phyloP scores from a whole-genome alignment of 768 basidiomycete genomes.

The Fistulinella prunicolor region DNA sequence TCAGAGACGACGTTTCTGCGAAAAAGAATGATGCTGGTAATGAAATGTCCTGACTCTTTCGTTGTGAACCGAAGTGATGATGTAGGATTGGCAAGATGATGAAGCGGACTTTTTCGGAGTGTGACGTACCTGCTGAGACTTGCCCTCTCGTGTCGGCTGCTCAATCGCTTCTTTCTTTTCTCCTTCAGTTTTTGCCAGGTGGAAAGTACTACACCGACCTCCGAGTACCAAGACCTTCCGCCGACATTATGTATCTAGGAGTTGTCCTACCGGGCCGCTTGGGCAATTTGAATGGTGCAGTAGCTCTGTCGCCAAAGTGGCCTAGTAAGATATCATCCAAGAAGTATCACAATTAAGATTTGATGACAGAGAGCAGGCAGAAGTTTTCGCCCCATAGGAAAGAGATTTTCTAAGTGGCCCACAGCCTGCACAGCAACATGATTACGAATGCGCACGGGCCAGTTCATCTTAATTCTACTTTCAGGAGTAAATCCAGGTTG shows the following conservation, averaged over 20 bases:
- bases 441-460: constrained; percentile 17
- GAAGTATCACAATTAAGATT: no score
- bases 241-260: constrained; percentile 1
- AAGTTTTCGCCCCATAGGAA: no score
- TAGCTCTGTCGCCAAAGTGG: constrained; percentile 5
- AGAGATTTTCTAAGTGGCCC: no score
- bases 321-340: constrained; percentile 7
- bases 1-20: no score
- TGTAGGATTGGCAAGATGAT: no score
- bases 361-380: no score
- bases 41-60: no score
- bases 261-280: constrained; percentile 6
- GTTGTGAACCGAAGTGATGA: no score
- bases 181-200: neutral
- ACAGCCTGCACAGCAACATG: constrained; percentile 3
- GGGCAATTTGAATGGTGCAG: neutral
- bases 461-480: neutral
- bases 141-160: no score
- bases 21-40: no score
- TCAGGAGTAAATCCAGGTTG: neutral
- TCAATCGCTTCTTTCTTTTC: neutral
- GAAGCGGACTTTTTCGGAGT: neutral
- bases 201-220: neutral
- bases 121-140: no score
- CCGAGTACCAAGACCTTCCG: neutral